Evolutionary conservation across 2,329 filamentous ascomycete species (phyloP).

Genomic region (Microsporum ferrugineum): DNA sequence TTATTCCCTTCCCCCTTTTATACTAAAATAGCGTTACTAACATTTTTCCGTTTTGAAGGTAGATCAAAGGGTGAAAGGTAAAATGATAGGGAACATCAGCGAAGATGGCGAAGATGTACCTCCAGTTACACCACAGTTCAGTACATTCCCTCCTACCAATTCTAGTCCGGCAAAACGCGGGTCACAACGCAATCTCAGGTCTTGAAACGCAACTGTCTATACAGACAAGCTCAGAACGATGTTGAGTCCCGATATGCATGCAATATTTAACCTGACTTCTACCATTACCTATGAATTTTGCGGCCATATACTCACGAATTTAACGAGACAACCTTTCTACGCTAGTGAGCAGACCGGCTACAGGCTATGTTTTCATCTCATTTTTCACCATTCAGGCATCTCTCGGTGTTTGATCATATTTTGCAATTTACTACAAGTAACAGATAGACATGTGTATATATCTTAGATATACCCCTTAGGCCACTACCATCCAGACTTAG

Average conservation of each 20-base stretch:
- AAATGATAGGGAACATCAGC: slow-evolving; percentile 10
- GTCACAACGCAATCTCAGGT: neutral
- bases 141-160: neutral
- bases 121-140: neutral
- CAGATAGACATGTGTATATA: neutral
- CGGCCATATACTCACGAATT: neutral
- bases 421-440: neutral
- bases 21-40: slow-evolving; percentile 2
- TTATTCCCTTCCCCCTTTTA: neutral
- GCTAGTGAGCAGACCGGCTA: neutral
- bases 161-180: neutral
- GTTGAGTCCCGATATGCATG: neutral
- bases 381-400: neutral
- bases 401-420: neutral
- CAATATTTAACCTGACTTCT: no score
- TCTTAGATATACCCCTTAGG: neutral
- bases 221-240: neutral
- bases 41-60: slow-evolving; percentile 6
- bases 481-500: no score
- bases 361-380: neutral
- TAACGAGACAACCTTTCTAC: neutral
- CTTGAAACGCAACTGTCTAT: neutral
- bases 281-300: neutral
- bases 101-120: neutral
- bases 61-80: slow-evolving; percentile 12